phyloP scores from a whole-genome alignment of 1,139 yeast species.

The Pichia sp. region DNA sequence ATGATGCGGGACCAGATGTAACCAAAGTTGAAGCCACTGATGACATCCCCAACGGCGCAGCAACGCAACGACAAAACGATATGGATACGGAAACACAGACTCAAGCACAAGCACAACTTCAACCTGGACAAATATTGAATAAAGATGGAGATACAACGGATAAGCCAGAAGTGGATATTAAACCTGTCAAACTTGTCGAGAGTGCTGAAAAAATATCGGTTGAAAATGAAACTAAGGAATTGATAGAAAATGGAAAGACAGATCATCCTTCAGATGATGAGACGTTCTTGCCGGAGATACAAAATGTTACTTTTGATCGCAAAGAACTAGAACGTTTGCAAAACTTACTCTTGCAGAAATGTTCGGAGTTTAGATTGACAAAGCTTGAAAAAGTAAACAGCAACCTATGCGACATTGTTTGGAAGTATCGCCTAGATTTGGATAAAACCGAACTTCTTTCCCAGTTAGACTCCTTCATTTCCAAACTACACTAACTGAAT shows the following conservation, averaged over 20 bases:
- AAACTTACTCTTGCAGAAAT: slow-evolving; percentile 34
- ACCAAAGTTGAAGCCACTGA: not conserved
- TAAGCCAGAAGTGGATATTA: slow-evolving; percentile 25
- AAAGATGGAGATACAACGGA: slow-evolving; percentile 9
- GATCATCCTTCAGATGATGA: slow-evolving; percentile 30
- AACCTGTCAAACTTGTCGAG: slow-evolving; percentile 27
- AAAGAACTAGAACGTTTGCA: slow-evolving; percentile 31
- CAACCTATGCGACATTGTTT: slow-evolving; percentile 64
- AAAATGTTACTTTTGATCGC: slow-evolving; percentile 35
- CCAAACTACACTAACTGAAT: not conserved
- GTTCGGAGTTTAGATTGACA: slow-evolving; percentile 60
- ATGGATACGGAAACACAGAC: slow-evolving; percentile 16
- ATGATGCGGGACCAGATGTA: not conserved
- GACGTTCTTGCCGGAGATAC: slow-evolving; percentile 19
- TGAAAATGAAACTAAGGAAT: slow-evolving; percentile 10
- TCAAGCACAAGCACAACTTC: slow-evolving; percentile 19
- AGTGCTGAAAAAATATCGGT: slow-evolving; percentile 19
- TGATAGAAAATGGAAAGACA: slow-evolving; percentile 11
- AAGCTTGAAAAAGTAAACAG: slow-evolving; percentile 72
- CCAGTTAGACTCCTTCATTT: slow-evolving; percentile 19
- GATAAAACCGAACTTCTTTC: slow-evolving; percentile 47
- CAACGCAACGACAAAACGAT: not conserved
- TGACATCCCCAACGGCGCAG: not conserved
- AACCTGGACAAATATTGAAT: slow-evolving; percentile 12
- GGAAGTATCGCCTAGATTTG: slow-evolving; percentile 68